A percentile compares a stretch with the other conserved stretches of the same genome.
Evolutionary conservation across 768 basidiomycete genomes (phyloP).

Genomic region (Boletus coccyginus): DNA sequence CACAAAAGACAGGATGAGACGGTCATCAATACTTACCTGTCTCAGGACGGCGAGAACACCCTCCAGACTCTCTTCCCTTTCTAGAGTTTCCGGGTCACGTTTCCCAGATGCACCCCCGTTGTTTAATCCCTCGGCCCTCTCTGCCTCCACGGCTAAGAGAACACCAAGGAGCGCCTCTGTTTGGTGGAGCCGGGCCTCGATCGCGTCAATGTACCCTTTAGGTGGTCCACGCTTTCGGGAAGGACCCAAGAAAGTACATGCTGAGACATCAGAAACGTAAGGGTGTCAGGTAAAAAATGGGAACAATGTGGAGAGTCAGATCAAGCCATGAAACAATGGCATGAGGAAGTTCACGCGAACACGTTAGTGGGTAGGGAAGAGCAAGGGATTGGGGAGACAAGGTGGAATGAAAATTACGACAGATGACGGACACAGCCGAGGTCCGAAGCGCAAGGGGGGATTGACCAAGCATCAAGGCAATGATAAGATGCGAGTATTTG

Average conservation of each 20-base stretch:
- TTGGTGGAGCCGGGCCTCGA: constrained; percentile 87
- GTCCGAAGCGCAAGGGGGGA: not conserved
- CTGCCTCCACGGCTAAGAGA: constrained; percentile 50
- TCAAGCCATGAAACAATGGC: not conserved
- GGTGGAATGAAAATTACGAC: constrained; percentile 16
- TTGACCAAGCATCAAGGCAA: not conserved
- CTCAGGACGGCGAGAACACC: constrained; percentile 49
- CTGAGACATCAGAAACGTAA: constrained; percentile 33
- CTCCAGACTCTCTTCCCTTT: constrained; percentile 14
- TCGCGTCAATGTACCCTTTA: constrained; percentile 94
- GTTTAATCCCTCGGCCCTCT: constrained; percentile 12
- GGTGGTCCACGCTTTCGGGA: constrained; percentile 84
- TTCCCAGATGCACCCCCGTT: constrained; percentile 35
- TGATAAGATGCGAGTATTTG: constrained; percentile 6
- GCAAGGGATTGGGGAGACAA: constrained; percentile 5
- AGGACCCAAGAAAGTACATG: constrained; percentile 75
- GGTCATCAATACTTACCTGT: constrained; percentile 37
- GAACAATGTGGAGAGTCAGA: not conserved
- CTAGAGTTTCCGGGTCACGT: not conserved
- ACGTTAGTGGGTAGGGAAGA: constrained; percentile 2
- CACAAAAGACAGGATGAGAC: not conserved
- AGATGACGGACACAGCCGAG: constrained; percentile 11
- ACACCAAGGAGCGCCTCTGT: constrained; percentile 88
- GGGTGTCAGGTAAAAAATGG: constrained; percentile 7
- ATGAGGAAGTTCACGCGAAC: constrained; percentile 3